Evolutionary conservation across 352 stramenopile species (phyloP), one percentile per base, ranked within the genome.

Genomic region (Phytophthora pini): DNA sequence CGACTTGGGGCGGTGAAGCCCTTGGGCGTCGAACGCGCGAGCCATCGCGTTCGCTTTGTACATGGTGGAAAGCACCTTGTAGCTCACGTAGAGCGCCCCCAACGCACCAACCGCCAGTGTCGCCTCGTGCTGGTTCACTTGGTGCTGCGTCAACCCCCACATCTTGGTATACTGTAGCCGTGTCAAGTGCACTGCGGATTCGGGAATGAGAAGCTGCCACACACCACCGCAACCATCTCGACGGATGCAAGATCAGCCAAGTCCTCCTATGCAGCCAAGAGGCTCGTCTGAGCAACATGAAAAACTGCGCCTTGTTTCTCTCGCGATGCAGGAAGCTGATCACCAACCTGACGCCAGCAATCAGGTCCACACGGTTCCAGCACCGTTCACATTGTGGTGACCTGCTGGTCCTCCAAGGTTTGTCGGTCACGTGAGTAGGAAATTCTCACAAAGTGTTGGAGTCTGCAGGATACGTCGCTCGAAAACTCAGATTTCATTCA

Each of bases 1-100:
- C 15, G 67, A 76, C 38, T 48, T 56, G 20, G 68, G 69, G 20
- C 50, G 50, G 41, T 73, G 49, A 2, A 77, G 45, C 17, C 64
- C 64, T 40, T 77, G 69, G 10, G 45, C 53, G 12, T 69, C 61
- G 13, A 64, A 46, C 3, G 53, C 61, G 27, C 60, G 59, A 9
- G 59, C 31, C 59, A 61, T 57, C 6, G n/a, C 36, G 15, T 41
- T 46, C 9, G 59, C 54, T 43, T 56, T 45, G 45, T 57, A 60
- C 41, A 44, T 34, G 3, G 40, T 20, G 3, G 32, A 56, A 20
- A 66, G 58, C 11, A 59, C n/a, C 32, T 53, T 60, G 22, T 67
- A 67, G 49, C 41, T 63, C 9, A 50, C 29, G 61, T 68, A 68
- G 5, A 68, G 40, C 20, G 53, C 44, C 11, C 61, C 52, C 2